Evolutionary conservation across 768 basidiomycete genomes (phyloP).

Genomic region (Mycena alexandri): DNA sequence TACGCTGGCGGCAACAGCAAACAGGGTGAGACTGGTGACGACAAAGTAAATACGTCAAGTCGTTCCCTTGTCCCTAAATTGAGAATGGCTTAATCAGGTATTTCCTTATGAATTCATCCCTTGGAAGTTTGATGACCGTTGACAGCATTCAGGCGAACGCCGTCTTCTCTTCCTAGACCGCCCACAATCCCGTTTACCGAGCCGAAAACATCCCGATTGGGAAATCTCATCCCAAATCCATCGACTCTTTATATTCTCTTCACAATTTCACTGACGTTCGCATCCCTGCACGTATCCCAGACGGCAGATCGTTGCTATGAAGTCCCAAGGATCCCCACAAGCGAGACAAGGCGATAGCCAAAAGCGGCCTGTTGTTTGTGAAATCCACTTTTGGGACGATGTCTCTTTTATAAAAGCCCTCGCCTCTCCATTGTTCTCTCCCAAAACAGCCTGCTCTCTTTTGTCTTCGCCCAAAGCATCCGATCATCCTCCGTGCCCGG

Average conservation of each 20-base stretch:
- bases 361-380: slow-evolving; percentile 28
- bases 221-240: slow-evolving; percentile 31
- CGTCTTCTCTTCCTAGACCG: too few species aligned
- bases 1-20: too few species aligned
- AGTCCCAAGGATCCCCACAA: neutral
- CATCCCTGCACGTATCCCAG: neutral
- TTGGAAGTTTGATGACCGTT: too few species aligned
- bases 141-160: too few species aligned
- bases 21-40: too few species aligned
- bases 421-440: slow-evolving; percentile 27
- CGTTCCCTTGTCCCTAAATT: too few species aligned
- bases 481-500: slow-evolving; percentile 29
- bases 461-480: slow-evolving; percentile 12
- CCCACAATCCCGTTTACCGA: too few species aligned
- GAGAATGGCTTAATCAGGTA: neutral
- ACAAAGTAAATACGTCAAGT: too few species aligned
- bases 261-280: neutral
- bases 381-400: slow-evolving; percentile 22
- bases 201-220: slow-evolving; percentile 9
- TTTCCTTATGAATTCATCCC: slow-evolving; percentile 10
- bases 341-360: slow-evolving; percentile 32
- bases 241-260: neutral
- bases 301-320: slow-evolving; percentile 27
- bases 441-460: slow-evolving; percentile 31
- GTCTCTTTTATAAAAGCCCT: slow-evolving; percentile 13